Conservation (phyloP, 306 rosid species). For the Prunus armeniaca region DNA sequence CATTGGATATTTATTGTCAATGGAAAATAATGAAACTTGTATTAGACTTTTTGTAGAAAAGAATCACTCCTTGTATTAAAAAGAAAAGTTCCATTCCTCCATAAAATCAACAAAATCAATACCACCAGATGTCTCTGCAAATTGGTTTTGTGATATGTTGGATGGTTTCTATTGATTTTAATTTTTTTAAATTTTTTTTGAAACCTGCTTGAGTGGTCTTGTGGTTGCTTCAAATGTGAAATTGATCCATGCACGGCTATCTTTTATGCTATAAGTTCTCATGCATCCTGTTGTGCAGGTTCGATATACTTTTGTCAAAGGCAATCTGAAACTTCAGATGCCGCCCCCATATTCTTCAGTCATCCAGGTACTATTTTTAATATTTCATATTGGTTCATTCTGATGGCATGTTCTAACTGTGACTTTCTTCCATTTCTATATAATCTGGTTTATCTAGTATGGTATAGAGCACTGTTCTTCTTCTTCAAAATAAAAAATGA, state of each 20-base stretch:
- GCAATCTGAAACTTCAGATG: slow-evolving; percentile 68
- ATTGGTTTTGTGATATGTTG: not conserved
- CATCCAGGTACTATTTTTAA: slow-evolving; percentile 68
- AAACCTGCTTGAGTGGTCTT: not conserved
- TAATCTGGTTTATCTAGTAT: not conserved
- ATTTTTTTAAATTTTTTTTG: not conserved
- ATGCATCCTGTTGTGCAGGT: slow-evolving; percentile 43
- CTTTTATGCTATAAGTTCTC: not conserved
- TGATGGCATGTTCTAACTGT: not conserved
- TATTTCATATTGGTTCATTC: not conserved
- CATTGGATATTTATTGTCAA: not conserved
- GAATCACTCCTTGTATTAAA: no score
- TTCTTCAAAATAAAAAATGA: not conserved
- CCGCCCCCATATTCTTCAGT: slow-evolving; percentile 73
- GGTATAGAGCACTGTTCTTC: not conserved
- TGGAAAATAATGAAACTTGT: not conserved
- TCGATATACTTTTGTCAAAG: slow-evolving; percentile 74
- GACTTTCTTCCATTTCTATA: not conserved
- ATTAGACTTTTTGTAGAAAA: not conserved
- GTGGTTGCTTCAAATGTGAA: not conserved
- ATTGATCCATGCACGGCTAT: not conserved
- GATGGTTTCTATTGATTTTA: not conserved
- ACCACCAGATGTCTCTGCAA: not conserved
- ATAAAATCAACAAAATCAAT: not conserved
- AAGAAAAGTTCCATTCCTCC: not conserved